Base-by-base conservation (phyloP, 345 rosid genomes). In the Citrus hindsii region DNA sequence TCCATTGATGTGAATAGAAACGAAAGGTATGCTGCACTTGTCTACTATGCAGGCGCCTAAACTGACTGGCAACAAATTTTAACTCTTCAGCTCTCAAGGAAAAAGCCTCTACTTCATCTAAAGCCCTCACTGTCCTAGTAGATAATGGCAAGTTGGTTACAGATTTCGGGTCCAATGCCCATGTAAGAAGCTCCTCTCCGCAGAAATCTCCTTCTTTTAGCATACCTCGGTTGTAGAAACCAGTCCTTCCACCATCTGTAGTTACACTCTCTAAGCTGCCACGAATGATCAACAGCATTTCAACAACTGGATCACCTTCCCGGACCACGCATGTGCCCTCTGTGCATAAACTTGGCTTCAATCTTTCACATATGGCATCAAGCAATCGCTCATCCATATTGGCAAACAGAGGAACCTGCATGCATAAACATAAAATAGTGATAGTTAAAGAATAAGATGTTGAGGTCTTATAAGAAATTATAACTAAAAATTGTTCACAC, bases 1-100 rank as follows among this genome's bases (percentile, higher is more conserved):
- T 88, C 98, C 98, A 94, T 74, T 94, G 97, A 69, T 94, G 98
- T 1, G 98, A 94, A 82, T 94, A 94, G 87, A 92, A 90, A 9
- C 98, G 88, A 82, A 94, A 94, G 0, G 95, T 94, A 38, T 94
- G 97, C 67, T 92, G 93, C 28, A 94, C 90, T 77, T 91, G 97
- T 72, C 94, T 79, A 35, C 97, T 94, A 71, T 94, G 98, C n/a
- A 94, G 89, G 14, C 98, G 86, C 79, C 97, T 86, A 60, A 94
- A 94, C 77, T 94, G 98, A 80, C 93, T 86, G 0, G 96, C 97
- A 18, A 92, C 98, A 62, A 92, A 92, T 81, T 90, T 94, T 61
- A 94, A 76, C 88, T 94, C 97, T 77, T 92, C 98, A 71, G 96
- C 97, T 84, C 88, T 93, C 33, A 94, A 81, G 0, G 97, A 97